These are phyloP conservation scores for Coccinonectria pachysandricola DNA, from an alignment of 2,329 filamentous ascomycete genomes.

Conservation along the genomic window DNA sequence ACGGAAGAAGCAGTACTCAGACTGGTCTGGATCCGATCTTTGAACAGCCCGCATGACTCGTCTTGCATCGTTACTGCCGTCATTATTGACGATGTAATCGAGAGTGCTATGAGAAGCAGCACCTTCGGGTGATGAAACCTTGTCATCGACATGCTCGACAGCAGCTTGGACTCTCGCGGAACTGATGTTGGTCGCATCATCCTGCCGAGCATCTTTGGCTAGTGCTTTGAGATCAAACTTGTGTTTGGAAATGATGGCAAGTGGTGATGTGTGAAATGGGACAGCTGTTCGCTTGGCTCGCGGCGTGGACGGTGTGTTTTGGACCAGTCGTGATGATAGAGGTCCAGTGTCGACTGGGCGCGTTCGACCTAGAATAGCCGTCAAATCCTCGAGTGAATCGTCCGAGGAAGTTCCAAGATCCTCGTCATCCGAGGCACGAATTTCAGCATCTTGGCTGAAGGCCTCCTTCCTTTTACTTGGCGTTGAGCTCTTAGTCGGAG, in stretches of 20 bases:
- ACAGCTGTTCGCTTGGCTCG: conserved; percentile 36
- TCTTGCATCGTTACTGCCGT: conserved; percentile 33
- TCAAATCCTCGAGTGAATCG: conserved; percentile 46
- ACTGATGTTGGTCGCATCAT: conserved; percentile 49
- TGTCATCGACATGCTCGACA: conserved; percentile 12
- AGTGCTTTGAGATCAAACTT: conserved; percentile 55
- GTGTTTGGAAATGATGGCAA: conserved; percentile 43
- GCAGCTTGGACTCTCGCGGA: conserved; percentile 32
- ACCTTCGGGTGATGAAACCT: conserved; percentile 1
- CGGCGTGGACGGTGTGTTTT: conserved; percentile 30
- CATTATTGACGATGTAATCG: conserved; percentile 23
- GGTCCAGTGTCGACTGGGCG: conserved; percentile 13
- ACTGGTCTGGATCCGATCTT: conserved; percentile 32
- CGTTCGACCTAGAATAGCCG: conserved; percentile 20
- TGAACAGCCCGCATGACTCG: conserved; percentile 39
- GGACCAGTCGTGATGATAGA: conserved; percentile 3
- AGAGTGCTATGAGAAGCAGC: conserved; percentile 17
- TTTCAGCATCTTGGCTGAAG: conserved; percentile 43
- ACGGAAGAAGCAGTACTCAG: conserved; percentile 42
- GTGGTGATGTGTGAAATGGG: conserved; percentile 33
- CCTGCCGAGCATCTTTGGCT: conserved; percentile 46
- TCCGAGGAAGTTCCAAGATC: conserved; percentile 44
- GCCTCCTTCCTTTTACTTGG: conserved; percentile 8
- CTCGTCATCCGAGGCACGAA: conserved; percentile 65
- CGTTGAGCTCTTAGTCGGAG: too few species aligned